Conservation (phyloP, 805 yeast species). For the Barnettozyma pratensis region DNA sequence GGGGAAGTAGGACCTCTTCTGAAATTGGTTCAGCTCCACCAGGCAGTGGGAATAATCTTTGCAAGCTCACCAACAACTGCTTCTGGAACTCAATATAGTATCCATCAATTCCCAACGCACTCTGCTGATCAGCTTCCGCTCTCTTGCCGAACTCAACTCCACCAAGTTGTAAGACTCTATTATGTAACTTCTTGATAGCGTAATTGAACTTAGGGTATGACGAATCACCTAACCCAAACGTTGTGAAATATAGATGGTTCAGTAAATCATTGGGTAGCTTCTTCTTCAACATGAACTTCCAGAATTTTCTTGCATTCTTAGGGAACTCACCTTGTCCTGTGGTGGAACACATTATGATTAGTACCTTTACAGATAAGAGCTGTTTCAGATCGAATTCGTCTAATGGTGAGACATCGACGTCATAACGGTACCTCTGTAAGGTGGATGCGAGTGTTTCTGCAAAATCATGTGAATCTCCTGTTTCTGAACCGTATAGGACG, state of each 20-base stretch:
- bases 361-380: conserved; percentile 42
- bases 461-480: conserved; percentile 86
- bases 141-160: conserved; percentile 65
- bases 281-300: conserved; percentile 67
- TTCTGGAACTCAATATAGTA: conserved; percentile 73
- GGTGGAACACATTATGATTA: conserved; percentile 72
- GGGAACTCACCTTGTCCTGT: conserved; percentile 97
- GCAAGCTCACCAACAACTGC: conserved; percentile 34
- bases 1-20: conserved; percentile 33
- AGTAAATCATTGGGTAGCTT: conserved; percentile 60
- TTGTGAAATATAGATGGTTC: conserved; percentile 55
- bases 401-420: conserved; percentile 44
- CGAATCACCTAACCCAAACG: conserved; percentile 92
- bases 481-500: conserved; percentile 84
- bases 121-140: conserved; percentile 86
- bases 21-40: conserved; percentile 27
- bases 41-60: conserved; percentile 31
- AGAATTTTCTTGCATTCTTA: conserved; percentile 62
- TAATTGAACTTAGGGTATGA: conserved; percentile 84
- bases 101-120: conserved; percentile 71
- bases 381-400: conserved; percentile 57
- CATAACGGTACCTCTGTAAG: conserved; percentile 49
- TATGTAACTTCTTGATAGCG: conserved; percentile 81
- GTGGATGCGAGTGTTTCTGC: conserved; percentile 59
- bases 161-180: conserved; percentile 75